Evolutionary conservation across 352 stramenopile genomes (phyloP), one percentile per base, ranked within the genome.

Genomic region (Globisporangium sylvaticum): DNA sequence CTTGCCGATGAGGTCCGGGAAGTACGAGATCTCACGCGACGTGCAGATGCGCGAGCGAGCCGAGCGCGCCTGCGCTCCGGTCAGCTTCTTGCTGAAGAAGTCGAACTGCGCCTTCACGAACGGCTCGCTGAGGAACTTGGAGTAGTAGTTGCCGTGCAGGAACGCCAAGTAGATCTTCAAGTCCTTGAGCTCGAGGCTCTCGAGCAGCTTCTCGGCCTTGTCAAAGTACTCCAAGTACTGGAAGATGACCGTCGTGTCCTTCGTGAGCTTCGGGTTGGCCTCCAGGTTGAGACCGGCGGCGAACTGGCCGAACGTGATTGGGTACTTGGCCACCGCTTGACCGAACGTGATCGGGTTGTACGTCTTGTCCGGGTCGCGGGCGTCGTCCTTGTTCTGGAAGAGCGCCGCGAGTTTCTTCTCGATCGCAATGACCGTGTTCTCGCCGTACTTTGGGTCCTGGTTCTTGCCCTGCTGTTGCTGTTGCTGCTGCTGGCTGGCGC

Each of bases 41-140:
- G 34, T 42, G 34, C 34, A 42, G 34, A 42, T 42, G 2, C 34
- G 34, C 34, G 34, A 42, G 34, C 34, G 34, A 42, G 34, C 10
- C 34, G 34, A 81, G 24, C 82, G 83, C 46, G 72, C 73, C 54
- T 87, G 67, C n/a, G 81, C 81, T 6, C 92, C 89, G 0, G 75
- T 72, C 27, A 98, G 75, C 27, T 66, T 80, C 27, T 67, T 66
- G 61, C 89, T 76, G 66, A 91, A 96, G 66, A 98, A 96, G 7
- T 95, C 75, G 75, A 98, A 97, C 37, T 83, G 75, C 9, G 84
- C 88, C n/a, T 91, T 62, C 4, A 96, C 72, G 63, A 97, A 97
- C 5, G 73, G 46, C 34, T 87, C 62, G 42, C 76, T 77, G 15
- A 90, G 65, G 37, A 72, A 81, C 6, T 60, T 46, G 8, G 76